Percentiles rank a stretch among this genome's conserved stretches.
These are phyloP conservation scores for Boletus pseudopeckii DNA, from an alignment of 768 basidiomycete genomes.

Conservation along the genomic window DNA sequence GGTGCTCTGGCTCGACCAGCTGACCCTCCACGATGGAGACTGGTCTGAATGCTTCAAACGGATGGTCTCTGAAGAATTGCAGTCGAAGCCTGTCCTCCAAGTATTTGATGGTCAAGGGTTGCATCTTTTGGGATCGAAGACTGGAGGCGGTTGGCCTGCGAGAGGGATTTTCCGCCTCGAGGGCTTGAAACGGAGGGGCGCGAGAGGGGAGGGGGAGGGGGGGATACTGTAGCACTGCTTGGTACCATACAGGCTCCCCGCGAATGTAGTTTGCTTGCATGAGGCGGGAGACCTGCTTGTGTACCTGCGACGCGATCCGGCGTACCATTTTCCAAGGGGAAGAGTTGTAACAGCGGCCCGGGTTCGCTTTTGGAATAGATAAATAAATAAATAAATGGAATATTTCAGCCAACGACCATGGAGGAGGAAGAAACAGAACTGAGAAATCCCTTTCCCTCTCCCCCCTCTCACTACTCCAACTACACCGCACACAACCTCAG, in stretches of 20 bases:
- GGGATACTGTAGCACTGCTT: conserved; percentile 83
- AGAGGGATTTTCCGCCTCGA: conserved; percentile 40
- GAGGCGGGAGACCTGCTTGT: conserved; percentile 80
- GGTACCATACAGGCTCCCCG: conserved; percentile 76
- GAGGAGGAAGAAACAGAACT: conserved; percentile 67
- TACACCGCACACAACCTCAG: conserved; percentile 74
- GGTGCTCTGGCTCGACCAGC: conserved; percentile 52
- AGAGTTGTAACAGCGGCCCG: not conserved
- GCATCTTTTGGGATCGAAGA: conserved; percentile 38
- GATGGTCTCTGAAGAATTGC: conserved; percentile 94
- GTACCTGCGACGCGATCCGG: conserved; percentile 82
- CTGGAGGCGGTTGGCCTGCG: conserved; percentile 24
- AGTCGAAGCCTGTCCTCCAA: conserved; percentile 81
- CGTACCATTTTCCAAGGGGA: conserved; percentile 53
- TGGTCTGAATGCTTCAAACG: conserved; percentile 90
- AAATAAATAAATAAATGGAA: not conserved
- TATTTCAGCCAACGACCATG: conserved; percentile 15
- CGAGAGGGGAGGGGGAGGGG: conserved; percentile 82
- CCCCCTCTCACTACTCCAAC: conserved; percentile 77
- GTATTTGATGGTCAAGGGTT: conserved; percentile 65
- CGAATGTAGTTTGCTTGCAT: conserved; percentile 62
- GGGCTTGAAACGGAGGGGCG: conserved; percentile 47
- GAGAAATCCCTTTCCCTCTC: conserved; percentile 86
- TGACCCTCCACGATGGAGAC: conserved; percentile 71
- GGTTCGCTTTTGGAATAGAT: not conserved